These are phyloP conservation scores for Leishmania tarentolae DNA, from an alignment of 208 protist species.

Conservation along the genomic window DNA sequence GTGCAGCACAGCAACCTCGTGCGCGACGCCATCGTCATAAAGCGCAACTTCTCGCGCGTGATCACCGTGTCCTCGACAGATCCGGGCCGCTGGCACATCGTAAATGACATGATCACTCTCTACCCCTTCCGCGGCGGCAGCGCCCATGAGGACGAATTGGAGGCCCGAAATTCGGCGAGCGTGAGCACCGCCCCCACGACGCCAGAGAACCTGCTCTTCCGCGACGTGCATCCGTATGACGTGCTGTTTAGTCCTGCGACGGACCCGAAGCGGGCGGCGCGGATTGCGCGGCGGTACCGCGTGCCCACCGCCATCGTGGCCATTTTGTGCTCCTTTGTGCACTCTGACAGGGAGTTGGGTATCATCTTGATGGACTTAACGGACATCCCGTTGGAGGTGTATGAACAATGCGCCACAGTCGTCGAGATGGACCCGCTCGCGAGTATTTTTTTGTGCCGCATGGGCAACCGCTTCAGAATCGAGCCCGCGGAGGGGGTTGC, in stretches of 20 bases:
- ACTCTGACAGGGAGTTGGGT: constrained; percentile 62
- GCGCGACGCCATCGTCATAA: constrained; percentile 52
- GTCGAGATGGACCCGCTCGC: constrained; percentile 61
- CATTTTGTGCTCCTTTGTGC: constrained; percentile 45
- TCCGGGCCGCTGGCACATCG: constrained; percentile 65
- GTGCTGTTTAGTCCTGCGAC: constrained; percentile 67
- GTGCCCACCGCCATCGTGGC: constrained; percentile 69
- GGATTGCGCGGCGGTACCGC: constrained; percentile 47
- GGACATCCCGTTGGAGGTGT: constrained; percentile 64
- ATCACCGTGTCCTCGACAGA: constrained; percentile 50
- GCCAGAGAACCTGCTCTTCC: constrained; percentile 37
- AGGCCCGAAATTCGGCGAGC: background rate
- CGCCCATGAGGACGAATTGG: constrained; percentile 6
- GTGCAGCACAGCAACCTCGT: constrained; percentile 18
- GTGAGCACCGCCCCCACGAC: constrained; percentile 13
- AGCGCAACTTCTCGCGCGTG: constrained; percentile 79
- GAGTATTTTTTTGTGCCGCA: constrained; percentile 75
- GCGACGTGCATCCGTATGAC: constrained; percentile 59
- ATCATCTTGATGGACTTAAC: constrained; percentile 66
- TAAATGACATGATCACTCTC: constrained; percentile 85
- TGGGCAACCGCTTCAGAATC: constrained; percentile 67
- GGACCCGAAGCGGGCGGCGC: constrained; percentile 50
- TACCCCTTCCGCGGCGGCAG: constrained; percentile 52
- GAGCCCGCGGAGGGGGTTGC: constrained; percentile 45
- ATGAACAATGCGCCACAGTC: constrained; percentile 66